phyloP scores from a whole-genome alignment of 192 early-diverging fungal species.

The Pecoramyces ruminantium region DNA sequence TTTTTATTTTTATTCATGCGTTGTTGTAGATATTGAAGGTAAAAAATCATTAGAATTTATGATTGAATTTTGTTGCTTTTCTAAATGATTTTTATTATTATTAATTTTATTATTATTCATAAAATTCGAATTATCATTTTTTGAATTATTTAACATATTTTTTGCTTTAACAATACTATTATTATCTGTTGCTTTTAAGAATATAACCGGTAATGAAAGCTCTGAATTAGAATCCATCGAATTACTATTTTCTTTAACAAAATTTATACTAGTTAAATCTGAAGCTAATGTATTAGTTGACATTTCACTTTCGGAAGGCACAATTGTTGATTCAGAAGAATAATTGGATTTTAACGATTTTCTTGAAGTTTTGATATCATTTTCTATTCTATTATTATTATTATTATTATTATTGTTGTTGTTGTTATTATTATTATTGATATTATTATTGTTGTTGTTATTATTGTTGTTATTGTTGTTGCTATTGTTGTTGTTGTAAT shows the following conservation, averaged over 20 bases:
- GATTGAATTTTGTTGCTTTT: no score
- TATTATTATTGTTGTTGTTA: no score
- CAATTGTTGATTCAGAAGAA: not conserved
- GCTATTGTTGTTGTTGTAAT: no score
- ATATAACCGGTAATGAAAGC: not conserved
- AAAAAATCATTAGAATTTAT: no score
- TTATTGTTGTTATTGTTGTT: no score
- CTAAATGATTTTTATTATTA: no score
- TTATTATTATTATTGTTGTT: not conserved
- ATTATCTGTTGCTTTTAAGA: not conserved
- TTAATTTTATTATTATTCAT: no score
- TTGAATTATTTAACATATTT: not conserved
- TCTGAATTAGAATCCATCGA: not conserved
- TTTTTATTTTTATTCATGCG: no score
- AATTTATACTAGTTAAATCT: not conserved
- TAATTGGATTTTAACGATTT: not conserved
- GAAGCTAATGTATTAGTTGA: not conserved
- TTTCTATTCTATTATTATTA: not conserved
- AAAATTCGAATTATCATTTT: no score
- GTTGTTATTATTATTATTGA: not conserved
- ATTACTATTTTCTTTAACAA: not conserved
- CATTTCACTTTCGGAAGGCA: not conserved
- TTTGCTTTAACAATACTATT: not conserved
- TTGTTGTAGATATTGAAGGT: no score
- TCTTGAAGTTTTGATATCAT: not conserved